Evolutionary conservation across 2,329 filamentous ascomycete species (phyloP).

Genomic region (Penicillium nordicum): DNA sequence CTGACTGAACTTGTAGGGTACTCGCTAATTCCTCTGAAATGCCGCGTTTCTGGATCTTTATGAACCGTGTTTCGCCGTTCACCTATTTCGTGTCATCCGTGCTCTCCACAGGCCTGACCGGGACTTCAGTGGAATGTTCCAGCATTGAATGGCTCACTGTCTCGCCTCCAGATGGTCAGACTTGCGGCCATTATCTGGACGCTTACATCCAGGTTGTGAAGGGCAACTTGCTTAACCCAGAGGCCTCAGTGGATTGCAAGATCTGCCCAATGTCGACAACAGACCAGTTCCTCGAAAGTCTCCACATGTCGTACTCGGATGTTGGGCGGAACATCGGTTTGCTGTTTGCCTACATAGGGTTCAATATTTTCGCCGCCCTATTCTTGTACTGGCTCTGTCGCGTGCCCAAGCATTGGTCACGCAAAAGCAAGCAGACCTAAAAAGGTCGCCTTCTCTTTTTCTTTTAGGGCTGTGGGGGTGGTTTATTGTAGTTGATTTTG

Average conservation of each 20-base stretch:
- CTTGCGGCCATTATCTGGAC: conserved; percentile 61
- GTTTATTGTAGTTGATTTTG: background rate
- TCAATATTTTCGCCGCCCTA: conserved; percentile 51
- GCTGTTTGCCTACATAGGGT: conserved; percentile 51
- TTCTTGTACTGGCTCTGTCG: conserved; percentile 54
- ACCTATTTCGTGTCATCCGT: conserved; percentile 56
- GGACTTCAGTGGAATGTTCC: conserved; percentile 31
- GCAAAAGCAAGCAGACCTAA: conserved; percentile 41
- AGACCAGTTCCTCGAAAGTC: conserved; percentile 51
- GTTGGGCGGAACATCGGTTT: conserved; percentile 57
- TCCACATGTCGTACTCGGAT: conserved; percentile 45
- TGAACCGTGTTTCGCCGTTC: conserved; percentile 67
- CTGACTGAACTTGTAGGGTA: conserved; percentile 44
- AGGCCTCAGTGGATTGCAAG: conserved; percentile 57
- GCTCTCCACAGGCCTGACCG: conserved; percentile 33
- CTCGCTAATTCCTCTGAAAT: conserved; percentile 57
- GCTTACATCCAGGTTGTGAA: conserved; percentile 51
- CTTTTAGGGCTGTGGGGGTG: background rate
- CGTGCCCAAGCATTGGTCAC: conserved; percentile 48
- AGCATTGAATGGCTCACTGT: conserved; percentile 34
- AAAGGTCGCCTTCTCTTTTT: background rate
- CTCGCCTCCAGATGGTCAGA: conserved; percentile 56
- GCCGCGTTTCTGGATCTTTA: conserved; percentile 73
- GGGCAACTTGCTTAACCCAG: conserved; percentile 62
- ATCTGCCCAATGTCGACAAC: conserved; percentile 42